phyloP scores from a whole-genome alignment of 2,329 filamentous ascomycete genomes.

The Macrophomina phaseolina region DNA sequence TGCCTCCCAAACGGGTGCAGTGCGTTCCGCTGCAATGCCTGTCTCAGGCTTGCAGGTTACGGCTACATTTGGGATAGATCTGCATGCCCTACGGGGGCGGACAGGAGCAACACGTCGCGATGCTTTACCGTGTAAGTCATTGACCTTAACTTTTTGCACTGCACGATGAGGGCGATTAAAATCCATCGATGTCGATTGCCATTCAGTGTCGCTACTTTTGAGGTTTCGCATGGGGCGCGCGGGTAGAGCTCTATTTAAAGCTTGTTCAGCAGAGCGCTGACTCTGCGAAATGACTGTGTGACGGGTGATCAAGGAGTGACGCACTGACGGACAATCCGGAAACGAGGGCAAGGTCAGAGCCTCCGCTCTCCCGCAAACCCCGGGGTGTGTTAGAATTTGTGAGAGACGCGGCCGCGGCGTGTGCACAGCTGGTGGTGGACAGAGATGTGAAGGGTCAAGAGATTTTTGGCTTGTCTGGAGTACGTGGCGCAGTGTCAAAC shows the following conservation, averaged over 20 bases:
- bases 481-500: background rate
- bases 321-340: background rate
- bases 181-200: background rate
- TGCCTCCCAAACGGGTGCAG: background rate
- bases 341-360: background rate
- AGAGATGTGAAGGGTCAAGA: background rate
- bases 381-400: background rate
- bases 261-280: background rate
- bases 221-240: background rate
- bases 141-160: background rate
- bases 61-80: background rate
- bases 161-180: background rate
- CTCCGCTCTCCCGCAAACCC: no score
- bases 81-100: background rate
- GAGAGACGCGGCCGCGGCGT: background rate
- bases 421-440: background rate
- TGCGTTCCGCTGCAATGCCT: background rate
- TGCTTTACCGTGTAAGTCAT: background rate
- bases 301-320: background rate
- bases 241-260: background rate
- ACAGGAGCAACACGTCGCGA: background rate
- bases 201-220: background rate
- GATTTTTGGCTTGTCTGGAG: background rate
- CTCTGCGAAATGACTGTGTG: background rate
- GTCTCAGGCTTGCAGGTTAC: background rate